Base-by-base conservation (phyloP, 2,329 filamentous ascomycete genomes). In the Diaporthe destruens region DNA sequence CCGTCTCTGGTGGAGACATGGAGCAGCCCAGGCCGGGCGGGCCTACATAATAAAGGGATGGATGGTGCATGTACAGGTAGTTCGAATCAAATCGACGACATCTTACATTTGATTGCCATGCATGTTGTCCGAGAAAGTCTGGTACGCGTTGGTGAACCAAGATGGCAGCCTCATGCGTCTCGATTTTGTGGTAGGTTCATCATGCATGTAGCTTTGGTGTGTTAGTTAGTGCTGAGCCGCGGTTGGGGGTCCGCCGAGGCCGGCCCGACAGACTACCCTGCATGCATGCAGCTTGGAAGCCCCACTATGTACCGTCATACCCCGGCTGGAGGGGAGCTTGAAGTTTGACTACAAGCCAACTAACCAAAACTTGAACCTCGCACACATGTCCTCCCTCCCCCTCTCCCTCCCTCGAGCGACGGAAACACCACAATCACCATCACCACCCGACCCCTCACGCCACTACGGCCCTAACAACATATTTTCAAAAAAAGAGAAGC, bases 131-230 rank as follows among this genome's bases (percentile, higher is more conserved):
- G 0, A 14, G n/a, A 66, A 66, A 39, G 3, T 53, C 9, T 65
- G 61, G 61, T 65, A 36, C 59, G 20, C 59, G 20, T n/a, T 65
- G 12, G 18, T 65, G 59, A 49, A 49, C 44, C 44, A 51, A 65
- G n/a, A 66, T 25, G 3, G 44, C 20, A 25, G 32, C 1, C 47
- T 66, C 47, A 66, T 53, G 61, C 61, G n/a, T 66, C 32, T 53
- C 32, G 61, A 39, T 51, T 65, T 66, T 51, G 29, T 25, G 44
- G 12, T 25, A 51, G 61, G 47, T 66, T 66, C 61, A 66, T 66
- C 61, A 66, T 66, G 61, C 61, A 66, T 66, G 61, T 12, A 36
- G 32, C 23, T 5, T 42, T 1, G 11, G 36, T 9, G 42, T 20
- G 44, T 51, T 66, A 59, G 39, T 32, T n/a, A n/a, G n/a, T n/a